Conservation (phyloP, 768 basidiomycete species). For the Pleurotus citrinopileatus region DNA sequence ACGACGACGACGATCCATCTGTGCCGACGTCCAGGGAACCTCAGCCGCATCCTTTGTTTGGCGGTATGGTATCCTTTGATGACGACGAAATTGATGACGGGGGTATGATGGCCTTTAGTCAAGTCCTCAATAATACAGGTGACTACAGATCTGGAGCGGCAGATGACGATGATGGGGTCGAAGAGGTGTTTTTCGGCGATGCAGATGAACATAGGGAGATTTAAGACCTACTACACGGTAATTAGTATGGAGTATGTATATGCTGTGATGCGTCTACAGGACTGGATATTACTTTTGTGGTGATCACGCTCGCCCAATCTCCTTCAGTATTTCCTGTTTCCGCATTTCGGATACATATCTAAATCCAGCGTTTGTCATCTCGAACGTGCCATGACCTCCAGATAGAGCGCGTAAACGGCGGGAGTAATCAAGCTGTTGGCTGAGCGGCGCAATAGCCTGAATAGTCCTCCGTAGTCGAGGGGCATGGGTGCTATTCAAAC, state of each 20-base stretch:
- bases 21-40: neutral
- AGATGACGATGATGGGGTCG: constrained; percentile 76
- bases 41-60: constrained; percentile 37
- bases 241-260: constrained; percentile 14
- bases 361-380: constrained; percentile 80
- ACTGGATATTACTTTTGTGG: constrained; percentile 4
- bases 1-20: constrained; percentile 34
- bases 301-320: constrained; percentile 68
- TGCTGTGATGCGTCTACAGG: constrained; percentile 10
- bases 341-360: constrained; percentile 58
- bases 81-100: constrained; percentile 35
- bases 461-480: constrained; percentile 60
- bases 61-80: constrained; percentile 28
- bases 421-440: constrained; percentile 78
- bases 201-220: constrained; percentile 74
- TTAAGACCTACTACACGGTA: constrained; percentile 25
- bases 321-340: constrained; percentile 69
- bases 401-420: constrained; percentile 75
- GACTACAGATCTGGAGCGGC: constrained; percentile 55
- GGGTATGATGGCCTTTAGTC: constrained; percentile 75
- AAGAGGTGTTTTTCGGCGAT: constrained; percentile 73
- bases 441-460: constrained; percentile 73
- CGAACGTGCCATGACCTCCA: constrained; percentile 79
- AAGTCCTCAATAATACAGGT: constrained; percentile 58
- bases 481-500: constrained; percentile 23